These are phyloP conservation scores for Acorus calamus DNA, from an alignment of 106 monocot genomes.

Conservation along the genomic window DNA sequence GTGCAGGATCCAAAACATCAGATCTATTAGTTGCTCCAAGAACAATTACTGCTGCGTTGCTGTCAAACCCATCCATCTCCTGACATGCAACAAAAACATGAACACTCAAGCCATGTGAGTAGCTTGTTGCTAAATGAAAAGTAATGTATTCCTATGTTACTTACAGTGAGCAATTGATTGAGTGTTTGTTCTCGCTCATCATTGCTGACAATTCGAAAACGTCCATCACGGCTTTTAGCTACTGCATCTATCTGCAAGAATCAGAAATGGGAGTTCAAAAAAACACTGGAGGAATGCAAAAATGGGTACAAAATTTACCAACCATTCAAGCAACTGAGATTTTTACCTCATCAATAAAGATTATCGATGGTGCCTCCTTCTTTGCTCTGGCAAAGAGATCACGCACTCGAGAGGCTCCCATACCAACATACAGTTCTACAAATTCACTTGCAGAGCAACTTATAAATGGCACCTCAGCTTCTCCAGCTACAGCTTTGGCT, in stretches of 20 bases:
- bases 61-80: conserved; percentile 99
- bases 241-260: conserved; percentile 87
- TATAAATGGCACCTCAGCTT: conserved; percentile 98
- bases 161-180: conserved; percentile 95
- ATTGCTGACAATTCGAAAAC: conserved; percentile 93
- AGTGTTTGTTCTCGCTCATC: conserved; percentile 98
- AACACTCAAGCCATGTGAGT: neutral
- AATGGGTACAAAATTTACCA: neutral
- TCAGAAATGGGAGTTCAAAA: conserved; percentile 1
- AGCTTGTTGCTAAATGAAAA: too few species aligned
- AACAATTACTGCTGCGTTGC: conserved; percentile 89
- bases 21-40: conserved; percentile 97
- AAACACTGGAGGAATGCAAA: neutral
- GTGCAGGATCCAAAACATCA: conserved; percentile 95
- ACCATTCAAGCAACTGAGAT: neutral
- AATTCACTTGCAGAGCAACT: conserved; percentile 99
- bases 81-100: conserved; percentile 9
- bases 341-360: conserved; percentile 94
- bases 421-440: conserved; percentile 98
- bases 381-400: conserved; percentile 98
- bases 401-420: conserved; percentile 94
- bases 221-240: conserved; percentile 97
- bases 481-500: conserved; percentile 97
- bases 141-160: neutral
- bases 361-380: conserved; percentile 92